Evolutionary conservation across 768 basidiomycete genomes (phyloP).

Genomic region (Leucosporidium scottii): DNA sequence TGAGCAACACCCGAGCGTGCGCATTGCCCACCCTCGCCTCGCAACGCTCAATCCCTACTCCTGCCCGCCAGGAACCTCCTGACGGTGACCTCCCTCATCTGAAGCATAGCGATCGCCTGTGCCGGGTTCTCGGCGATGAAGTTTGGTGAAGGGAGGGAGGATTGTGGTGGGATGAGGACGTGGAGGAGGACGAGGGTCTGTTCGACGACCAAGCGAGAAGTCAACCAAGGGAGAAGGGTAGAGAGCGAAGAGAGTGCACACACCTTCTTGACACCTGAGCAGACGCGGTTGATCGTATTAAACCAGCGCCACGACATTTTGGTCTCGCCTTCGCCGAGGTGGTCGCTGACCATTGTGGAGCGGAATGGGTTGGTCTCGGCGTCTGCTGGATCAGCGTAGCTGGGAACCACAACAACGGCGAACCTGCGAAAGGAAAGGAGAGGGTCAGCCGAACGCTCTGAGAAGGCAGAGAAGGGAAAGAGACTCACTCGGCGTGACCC

Average conservation of each 20-base stretch:
- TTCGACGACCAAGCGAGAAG: too few relatives aligned
- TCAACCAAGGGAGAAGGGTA: not conserved
- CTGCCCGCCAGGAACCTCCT: constrained; percentile 83
- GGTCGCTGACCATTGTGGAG: constrained; percentile 43
- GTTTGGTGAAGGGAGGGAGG: constrained; percentile 45
- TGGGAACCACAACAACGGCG: constrained; percentile 79
- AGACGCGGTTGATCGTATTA: constrained; percentile 92
- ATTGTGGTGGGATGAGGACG: constrained; percentile 77
- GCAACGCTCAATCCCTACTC: constrained; percentile 53
- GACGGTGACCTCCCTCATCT: constrained; percentile 73
- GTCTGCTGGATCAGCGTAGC: constrained; percentile 77
- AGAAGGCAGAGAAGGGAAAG: not conserved
- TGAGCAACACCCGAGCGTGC: too few relatives aligned
- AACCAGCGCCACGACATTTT: constrained; percentile 83
- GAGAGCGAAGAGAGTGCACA: constrained; percentile 8
- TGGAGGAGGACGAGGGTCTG: constrained; percentile 86
- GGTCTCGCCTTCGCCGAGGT: constrained; percentile 36
- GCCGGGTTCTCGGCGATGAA: constrained; percentile 57
- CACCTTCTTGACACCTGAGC: constrained; percentile 94
- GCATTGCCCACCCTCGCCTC: too few relatives aligned
- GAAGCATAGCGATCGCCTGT: constrained; percentile 61
- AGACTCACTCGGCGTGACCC: constrained; percentile 79
- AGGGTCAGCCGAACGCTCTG: not conserved
- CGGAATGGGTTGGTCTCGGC: constrained; percentile 57
- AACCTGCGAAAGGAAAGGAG: constrained; percentile 54